A percentile compares a stretch with the other conserved stretches of the same genome.
These are phyloP conservation scores for Leonotis leonurus DNA, from an alignment of 257 asterid species.

Conservation along the genomic window DNA sequence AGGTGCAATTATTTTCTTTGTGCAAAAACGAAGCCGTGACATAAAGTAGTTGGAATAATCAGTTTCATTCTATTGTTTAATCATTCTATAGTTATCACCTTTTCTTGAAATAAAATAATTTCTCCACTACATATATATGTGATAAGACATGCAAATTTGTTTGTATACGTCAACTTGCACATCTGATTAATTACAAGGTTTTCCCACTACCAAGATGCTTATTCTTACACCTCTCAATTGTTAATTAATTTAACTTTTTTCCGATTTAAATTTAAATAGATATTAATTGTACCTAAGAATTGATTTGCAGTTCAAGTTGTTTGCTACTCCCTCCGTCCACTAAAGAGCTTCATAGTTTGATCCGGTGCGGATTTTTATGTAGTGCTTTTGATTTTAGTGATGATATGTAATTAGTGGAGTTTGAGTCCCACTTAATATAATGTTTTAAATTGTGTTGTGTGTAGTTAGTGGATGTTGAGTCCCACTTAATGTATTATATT, in stretches of 20 bases:
- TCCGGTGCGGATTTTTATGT: no score
- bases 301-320: no score
- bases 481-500: no score
- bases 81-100: background rate
- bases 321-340: no score
- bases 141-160: slow-evolving; percentile 18
- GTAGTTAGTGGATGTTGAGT: no score
- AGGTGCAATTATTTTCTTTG: background rate
- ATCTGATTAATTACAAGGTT: background rate
- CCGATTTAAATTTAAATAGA: background rate
- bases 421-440: no score
- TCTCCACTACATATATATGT: background rate
- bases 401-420: no score
- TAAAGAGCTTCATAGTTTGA: no score
- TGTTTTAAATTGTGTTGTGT: no score
- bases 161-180: background rate
- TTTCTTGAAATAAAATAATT: background rate
- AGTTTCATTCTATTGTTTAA: background rate
- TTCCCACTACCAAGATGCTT: background rate
- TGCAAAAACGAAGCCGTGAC: slow-evolving; percentile 18
- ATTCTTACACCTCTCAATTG: background rate
- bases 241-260: background rate
- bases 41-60: slow-evolving; percentile 3
- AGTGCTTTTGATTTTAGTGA: no score
- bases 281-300: no score